Percentiles rank a stretch among this genome's conserved stretches.
phyloP scores from a whole-genome alignment of 805 yeast species.

The Lipomyces yamadae region DNA sequence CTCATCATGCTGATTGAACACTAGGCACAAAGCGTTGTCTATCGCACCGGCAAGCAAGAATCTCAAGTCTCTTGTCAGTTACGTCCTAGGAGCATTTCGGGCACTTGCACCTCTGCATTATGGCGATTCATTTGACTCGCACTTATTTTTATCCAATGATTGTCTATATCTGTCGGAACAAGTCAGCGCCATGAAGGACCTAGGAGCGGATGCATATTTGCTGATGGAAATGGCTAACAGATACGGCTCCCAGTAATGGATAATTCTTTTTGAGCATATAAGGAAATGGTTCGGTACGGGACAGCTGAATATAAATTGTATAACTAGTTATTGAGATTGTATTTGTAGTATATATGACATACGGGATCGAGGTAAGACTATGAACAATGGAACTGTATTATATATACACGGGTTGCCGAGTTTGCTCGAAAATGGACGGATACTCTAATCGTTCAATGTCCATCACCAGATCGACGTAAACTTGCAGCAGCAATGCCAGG shows the following conservation, averaged over 20 bases:
- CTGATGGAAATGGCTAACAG: conserved; percentile 30
- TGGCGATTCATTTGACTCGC: conserved; percentile 25
- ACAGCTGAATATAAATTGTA: not conserved
- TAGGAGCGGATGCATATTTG: conserved; percentile 34
- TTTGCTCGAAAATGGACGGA: not conserved
- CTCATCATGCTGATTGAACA: not conserved
- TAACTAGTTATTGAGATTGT: not conserved
- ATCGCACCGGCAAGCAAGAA: conserved; percentile 29
- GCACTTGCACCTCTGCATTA: conserved; percentile 36
- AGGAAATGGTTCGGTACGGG: not conserved
- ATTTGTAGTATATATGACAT: not conserved
- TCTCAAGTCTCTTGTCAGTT: conserved; percentile 23
- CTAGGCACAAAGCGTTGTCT: conserved; percentile 15
- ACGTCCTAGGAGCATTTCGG: conserved; percentile 25
- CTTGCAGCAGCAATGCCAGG: not conserved
- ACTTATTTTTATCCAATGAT: conserved; percentile 31
- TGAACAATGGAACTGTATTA: conserved; percentile 1
- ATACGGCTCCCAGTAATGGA: conserved; percentile 7
- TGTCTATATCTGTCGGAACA: conserved; percentile 33
- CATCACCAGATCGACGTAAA: not conserved
- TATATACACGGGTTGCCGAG: not conserved
- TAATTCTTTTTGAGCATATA: not conserved
- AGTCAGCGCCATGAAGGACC: conserved; percentile 26
- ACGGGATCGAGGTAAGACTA: not conserved
- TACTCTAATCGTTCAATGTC: not conserved